phyloP scores from a whole-genome alignment of 345 rosid genomes.

The Citrus reticulata region DNA sequence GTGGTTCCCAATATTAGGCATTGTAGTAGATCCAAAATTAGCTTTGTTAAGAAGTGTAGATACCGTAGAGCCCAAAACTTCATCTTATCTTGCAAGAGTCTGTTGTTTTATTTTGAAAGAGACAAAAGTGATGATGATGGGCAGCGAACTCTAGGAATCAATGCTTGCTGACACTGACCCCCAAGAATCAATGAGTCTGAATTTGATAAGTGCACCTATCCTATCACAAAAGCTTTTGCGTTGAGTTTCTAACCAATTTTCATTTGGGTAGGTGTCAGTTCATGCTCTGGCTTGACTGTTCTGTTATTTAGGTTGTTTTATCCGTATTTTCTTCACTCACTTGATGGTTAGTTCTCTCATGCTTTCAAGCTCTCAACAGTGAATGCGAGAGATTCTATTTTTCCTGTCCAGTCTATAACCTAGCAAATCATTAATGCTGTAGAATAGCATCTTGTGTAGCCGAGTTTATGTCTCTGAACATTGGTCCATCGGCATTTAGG shows the following conservation, averaged over 20 bases:
- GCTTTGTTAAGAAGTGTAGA: too few relatives aligned
- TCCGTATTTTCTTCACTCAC: not conserved
- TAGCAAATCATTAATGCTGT: not conserved
- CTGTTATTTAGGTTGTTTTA: not conserved
- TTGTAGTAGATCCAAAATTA: too few relatives aligned
- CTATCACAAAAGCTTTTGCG: not conserved
- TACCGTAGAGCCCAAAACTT: too few relatives aligned
- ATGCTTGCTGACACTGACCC: too few relatives aligned
- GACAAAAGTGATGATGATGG: too few relatives aligned
- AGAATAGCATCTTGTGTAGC: not conserved
- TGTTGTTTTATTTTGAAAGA: too few relatives aligned
- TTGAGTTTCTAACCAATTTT: not conserved
- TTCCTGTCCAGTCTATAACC: not conserved
- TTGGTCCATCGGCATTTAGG: too few relatives aligned
- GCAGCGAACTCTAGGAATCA: too few relatives aligned
- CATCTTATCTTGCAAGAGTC: not conserved
- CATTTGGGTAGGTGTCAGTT: not conserved
- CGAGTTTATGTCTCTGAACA: not conserved
- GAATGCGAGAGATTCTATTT: not conserved
- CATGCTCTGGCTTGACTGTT: not conserved
- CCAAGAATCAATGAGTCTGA: not conserved
- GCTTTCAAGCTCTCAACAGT: not conserved
- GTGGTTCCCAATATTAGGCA: too few relatives aligned
- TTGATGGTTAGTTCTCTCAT: not conserved
- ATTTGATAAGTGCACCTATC: not conserved